phyloP scores from a whole-genome alignment of 1,139 yeast genomes.

The Arxiozyma slooffiae region DNA sequence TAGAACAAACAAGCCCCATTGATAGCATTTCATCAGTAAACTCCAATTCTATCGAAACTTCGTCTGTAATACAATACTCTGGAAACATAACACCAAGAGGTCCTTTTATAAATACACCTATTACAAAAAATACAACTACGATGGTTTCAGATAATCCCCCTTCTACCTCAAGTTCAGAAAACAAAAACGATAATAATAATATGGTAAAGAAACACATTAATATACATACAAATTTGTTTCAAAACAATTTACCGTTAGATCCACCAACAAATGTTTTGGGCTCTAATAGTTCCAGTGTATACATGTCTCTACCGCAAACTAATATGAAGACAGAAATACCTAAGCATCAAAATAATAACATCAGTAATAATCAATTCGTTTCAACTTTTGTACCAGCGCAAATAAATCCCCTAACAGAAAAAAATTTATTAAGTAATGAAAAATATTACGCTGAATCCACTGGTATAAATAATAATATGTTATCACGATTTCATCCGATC shows the following conservation, averaged over 20 bases:
- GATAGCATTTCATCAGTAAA: background rate
- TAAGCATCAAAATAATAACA: background rate
- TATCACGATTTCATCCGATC: background rate
- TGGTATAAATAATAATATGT: background rate
- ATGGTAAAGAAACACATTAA: background rate
- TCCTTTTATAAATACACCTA: background rate
- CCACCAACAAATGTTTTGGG: background rate
- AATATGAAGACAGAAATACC: background rate
- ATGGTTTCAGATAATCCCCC: background rate
- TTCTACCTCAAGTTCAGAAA: background rate
- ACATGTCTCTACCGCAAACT: background rate
- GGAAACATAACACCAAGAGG: background rate
- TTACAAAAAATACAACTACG: background rate
- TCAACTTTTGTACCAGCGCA: background rate
- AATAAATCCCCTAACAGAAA: background rate
- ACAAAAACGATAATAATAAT: background rate
- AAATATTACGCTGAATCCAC: background rate
- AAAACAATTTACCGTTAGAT: background rate
- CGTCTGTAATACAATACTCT: background rate
- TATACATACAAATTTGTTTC: background rate
- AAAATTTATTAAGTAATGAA: constrained; percentile 3
- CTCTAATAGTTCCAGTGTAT: background rate
- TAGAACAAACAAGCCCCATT: background rate
- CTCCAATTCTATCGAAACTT: constrained; percentile 13
- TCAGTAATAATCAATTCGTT: background rate